Percentiles rank a stretch among this genome's conserved stretches.
phyloP scores from a whole-genome alignment of 345 rosid species.

The Corymbia maculata region DNA sequence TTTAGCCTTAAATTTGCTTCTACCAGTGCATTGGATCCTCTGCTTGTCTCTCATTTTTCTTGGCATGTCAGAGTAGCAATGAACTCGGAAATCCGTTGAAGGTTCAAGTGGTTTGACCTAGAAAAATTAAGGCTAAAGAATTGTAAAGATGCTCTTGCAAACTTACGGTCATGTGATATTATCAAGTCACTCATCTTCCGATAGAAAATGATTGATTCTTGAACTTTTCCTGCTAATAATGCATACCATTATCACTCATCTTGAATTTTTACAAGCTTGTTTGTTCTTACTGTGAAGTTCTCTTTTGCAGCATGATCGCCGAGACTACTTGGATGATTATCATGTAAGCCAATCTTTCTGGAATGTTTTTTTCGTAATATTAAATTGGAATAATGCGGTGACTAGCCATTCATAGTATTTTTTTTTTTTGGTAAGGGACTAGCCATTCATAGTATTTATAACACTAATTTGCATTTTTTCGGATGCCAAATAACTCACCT shows the following conservation, averaged over 20 bases:
- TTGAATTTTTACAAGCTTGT: neutral
- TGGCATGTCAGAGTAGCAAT: neutral
- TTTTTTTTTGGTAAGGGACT: too few relatives aligned
- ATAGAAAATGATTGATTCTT: neutral
- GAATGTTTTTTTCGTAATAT: neutral
- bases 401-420: neutral
- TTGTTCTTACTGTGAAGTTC: neutral
- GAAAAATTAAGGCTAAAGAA: neutral
- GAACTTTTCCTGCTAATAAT: neutral
- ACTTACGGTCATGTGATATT: neutral
- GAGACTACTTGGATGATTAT: conserved; percentile 73
- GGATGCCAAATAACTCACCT: neutral
- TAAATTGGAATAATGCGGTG: neutral
- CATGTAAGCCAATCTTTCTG: conserved; percentile 44
- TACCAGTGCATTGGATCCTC: neutral
- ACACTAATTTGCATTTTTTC: neutral
- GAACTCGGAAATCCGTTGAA: neutral
- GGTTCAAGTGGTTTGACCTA: neutral
- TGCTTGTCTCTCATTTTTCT: neutral
- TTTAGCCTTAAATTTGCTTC: neutral
- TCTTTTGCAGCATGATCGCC: conserved; percentile 56
- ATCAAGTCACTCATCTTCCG: neutral
- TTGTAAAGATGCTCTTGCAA: neutral
- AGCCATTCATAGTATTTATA: neutral
- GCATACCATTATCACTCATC: neutral